Evolutionary conservation across 2,329 filamentous ascomycete genomes (phyloP).

Genomic region (Colletotrichum sp.): DNA sequence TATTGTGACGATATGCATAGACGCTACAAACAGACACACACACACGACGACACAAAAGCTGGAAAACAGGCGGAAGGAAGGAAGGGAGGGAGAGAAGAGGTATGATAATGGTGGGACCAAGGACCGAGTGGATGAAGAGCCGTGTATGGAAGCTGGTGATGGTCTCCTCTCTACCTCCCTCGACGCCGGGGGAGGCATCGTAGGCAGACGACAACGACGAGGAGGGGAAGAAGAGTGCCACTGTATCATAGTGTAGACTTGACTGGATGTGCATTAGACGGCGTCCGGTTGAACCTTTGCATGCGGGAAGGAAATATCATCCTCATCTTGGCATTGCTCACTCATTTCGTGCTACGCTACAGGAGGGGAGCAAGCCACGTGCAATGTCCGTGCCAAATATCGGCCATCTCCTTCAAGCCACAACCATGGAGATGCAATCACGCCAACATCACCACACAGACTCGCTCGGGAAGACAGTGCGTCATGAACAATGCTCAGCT

Average conservation of each 20-base stretch:
- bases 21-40: background rate
- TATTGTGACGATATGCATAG: slow-evolving; percentile 10
- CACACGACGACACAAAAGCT: background rate
- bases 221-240: slow-evolving; percentile 14
- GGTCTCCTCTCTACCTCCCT: background rate
- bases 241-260: slow-evolving; percentile 51
- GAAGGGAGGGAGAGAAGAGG: background rate
- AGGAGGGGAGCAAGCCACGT: background rate
- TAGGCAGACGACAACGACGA: background rate
- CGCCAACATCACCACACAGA: background rate
- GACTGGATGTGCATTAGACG: slow-evolving; percentile 47
- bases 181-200: background rate
- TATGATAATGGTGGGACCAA: background rate
- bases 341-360: background rate
- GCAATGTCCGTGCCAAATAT: background rate
- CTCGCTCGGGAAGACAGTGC: background rate
- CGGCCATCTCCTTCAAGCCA: background rate
- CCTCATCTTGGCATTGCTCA: background rate
- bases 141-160: background rate
- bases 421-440: background rate
- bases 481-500: background rate
- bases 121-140: background rate
- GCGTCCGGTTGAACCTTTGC: slow-evolving; percentile 39
- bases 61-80: background rate
- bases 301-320: slow-evolving; percentile 9